These are phyloP conservation scores for Phialemoniopsis sp. DNA, from an alignment of 2,329 filamentous ascomycete genomes.

Conservation along the genomic window DNA sequence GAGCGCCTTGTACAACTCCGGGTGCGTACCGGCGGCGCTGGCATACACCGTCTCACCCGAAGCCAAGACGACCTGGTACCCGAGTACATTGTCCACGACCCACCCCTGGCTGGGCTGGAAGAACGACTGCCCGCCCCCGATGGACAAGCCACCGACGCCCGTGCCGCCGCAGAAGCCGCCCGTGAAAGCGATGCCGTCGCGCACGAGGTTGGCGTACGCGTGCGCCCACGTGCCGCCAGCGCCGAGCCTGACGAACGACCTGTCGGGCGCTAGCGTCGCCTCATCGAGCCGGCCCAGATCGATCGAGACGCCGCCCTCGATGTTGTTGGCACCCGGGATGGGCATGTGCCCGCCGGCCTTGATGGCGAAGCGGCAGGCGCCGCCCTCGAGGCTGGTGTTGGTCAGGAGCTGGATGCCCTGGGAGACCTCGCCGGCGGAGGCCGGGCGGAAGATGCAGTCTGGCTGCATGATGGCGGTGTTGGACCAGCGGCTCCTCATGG, in stretches of 20 bases:
- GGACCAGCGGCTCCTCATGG: no score
- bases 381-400: not conserved
- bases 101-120: slow-evolving; percentile 46
- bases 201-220: no score
- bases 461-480: not conserved
- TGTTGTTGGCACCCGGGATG: slow-evolving; percentile 3
- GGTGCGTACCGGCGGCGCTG: slow-evolving; percentile 10
- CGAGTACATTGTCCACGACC: slow-evolving; percentile 42
- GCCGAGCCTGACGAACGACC: no score
- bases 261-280: no score
- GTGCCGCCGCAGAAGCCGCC: slow-evolving; percentile 40
- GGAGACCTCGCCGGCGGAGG: not conserved
- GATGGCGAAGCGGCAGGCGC: not conserved
- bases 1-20: not conserved
- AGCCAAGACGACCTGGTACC: slow-evolving; percentile 48
- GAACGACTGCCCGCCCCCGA: slow-evolving; percentile 51
- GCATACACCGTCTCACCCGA: slow-evolving; percentile 42
- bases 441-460: slow-evolving; percentile 1
- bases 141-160: slow-evolving; percentile 41
- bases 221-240: no score
- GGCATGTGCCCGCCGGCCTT: slow-evolving; percentile 1
- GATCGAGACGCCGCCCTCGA: not conserved
- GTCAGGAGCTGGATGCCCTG: not conserved
- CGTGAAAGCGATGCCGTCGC: slow-evolving; percentile 26
- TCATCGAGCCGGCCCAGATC: slow-evolving; percentile 1